These are phyloP conservation scores for Saturnispora sanitii DNA, from an alignment of 805 yeast species.

Conservation along the genomic window DNA sequence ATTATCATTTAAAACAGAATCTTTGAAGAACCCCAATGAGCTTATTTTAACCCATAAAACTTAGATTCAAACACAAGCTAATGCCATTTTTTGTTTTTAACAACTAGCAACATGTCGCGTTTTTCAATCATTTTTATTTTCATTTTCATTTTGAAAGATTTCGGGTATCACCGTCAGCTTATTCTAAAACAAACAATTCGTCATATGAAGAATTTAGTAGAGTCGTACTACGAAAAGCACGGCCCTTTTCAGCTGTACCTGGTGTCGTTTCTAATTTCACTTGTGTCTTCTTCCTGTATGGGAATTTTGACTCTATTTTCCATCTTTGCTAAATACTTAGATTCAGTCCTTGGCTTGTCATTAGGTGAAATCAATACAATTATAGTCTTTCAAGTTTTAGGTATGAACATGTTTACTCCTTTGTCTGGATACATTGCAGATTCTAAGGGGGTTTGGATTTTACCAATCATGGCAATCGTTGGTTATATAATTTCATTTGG, in stretches of 20 bases:
- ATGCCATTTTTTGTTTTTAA: too few relatives aligned
- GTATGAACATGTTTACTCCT: slow-evolving; percentile 78
- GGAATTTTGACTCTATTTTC: slow-evolving; percentile 33
- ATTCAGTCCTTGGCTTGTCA: slow-evolving; percentile 43
- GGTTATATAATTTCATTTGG: slow-evolving; percentile 61
- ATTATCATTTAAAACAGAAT: too few relatives aligned
- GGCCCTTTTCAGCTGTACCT: slow-evolving; percentile 19
- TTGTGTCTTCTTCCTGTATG: slow-evolving; percentile 22
- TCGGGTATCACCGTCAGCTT: too few relatives aligned
- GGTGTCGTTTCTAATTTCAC: slow-evolving; percentile 21
- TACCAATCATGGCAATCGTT: slow-evolving; percentile 51
- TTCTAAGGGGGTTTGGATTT: slow-evolving; percentile 62
- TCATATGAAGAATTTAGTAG: not conserved
- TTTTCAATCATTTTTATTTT: too few relatives aligned
- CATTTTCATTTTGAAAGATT: too few relatives aligned
- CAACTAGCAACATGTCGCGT: too few relatives aligned
- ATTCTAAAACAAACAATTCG: too few relatives aligned
- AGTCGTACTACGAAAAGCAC: slow-evolving; percentile 11
- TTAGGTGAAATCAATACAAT: slow-evolving; percentile 60
- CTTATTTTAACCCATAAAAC: too few relatives aligned
- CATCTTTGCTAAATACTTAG: slow-evolving; percentile 64
- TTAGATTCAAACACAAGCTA: too few relatives aligned
- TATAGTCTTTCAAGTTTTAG: slow-evolving; percentile 65
- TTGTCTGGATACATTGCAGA: slow-evolving; percentile 76
- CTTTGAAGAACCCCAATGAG: too few relatives aligned